These are phyloP conservation scores for Blastocystis sp. DNA, from an alignment of 352 stramenopile species.

Conservation along the genomic window DNA sequence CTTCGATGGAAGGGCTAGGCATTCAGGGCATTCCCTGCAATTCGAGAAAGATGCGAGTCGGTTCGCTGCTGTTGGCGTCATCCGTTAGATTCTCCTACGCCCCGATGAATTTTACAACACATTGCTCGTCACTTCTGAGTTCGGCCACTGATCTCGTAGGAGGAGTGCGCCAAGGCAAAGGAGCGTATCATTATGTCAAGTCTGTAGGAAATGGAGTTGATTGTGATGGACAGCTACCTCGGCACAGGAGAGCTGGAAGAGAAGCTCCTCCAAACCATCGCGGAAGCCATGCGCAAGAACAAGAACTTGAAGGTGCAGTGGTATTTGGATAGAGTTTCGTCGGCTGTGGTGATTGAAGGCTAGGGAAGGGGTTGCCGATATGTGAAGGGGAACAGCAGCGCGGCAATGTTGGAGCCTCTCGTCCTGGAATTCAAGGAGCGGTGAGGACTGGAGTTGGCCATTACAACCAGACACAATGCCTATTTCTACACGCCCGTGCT, in stretches of 20 bases:
- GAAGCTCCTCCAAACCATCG: conserved; percentile 17
- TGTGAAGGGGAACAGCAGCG: conserved; percentile 31
- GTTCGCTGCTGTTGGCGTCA: too few species aligned
- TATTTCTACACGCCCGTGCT: conserved; percentile 46
- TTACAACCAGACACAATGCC: conserved; percentile 11
- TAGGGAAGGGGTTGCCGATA: conserved; percentile 46
- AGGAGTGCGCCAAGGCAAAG: neutral
- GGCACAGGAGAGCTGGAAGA: conserved; percentile 48
- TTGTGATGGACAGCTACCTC: conserved; percentile 4
- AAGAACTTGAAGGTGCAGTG: conserved; percentile 26
- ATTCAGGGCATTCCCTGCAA: too few species aligned
- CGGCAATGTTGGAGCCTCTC: conserved; percentile 30
- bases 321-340: conserved; percentile 21
- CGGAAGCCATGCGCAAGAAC: conserved; percentile 3
- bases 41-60: too few species aligned
- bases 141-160: neutral
- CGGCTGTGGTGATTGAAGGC: neutral
- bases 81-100: too few species aligned
- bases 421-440: neutral
- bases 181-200: conserved; percentile 29
- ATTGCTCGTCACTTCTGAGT: too few species aligned
- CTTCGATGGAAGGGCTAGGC: too few species aligned
- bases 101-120: too few species aligned
- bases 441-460: neutral
- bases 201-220: neutral